These are phyloP conservation scores for Tuctoria greenei DNA, from an alignment of 176 grass and related monocot genomes.

Conservation along the genomic window DNA sequence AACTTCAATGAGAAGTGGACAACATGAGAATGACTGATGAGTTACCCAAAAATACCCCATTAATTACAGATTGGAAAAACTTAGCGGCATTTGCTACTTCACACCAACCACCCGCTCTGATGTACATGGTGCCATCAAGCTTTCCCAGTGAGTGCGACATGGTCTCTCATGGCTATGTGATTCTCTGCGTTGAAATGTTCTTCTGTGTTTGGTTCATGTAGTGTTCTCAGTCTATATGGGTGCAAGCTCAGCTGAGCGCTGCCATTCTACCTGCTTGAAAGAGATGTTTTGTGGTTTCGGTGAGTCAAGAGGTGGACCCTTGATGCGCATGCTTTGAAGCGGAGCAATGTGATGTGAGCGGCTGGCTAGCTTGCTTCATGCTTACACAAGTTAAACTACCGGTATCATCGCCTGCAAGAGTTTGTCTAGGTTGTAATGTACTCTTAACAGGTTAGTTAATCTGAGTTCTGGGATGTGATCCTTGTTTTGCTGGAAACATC, in stretches of 20 bases:
- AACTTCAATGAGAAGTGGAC: background rate
- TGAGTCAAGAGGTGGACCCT: background rate
- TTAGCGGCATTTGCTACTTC: background rate
- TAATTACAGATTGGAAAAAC: background rate
- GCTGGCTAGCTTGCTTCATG: slow-evolving; percentile 31
- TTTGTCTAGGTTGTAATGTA: slow-evolving; percentile 9
- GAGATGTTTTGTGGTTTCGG: slow-evolving; percentile 1
- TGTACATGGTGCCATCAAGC: background rate
- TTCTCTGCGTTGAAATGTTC: slow-evolving; percentile 4
- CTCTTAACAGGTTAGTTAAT: background rate
- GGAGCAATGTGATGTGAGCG: slow-evolving; percentile 22
- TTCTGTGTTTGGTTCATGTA: slow-evolving; percentile 16
- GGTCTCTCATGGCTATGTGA: background rate
- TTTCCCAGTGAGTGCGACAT: background rate
- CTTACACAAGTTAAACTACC: slow-evolving; percentile 20
- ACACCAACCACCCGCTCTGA: background rate
- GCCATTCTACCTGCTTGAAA: slow-evolving; percentile 13
- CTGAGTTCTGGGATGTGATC: background rate
- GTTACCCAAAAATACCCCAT: background rate
- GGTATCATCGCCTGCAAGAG: background rate
- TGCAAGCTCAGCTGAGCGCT: background rate
- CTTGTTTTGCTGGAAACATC: slow-evolving; percentile 24
- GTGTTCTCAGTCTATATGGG: background rate
- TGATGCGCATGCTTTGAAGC: slow-evolving; percentile 28
- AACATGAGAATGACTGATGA: background rate